phyloP scores from a whole-genome alignment of 2,329 filamentous ascomycete species.

The Claviceps pazoutovae region DNA sequence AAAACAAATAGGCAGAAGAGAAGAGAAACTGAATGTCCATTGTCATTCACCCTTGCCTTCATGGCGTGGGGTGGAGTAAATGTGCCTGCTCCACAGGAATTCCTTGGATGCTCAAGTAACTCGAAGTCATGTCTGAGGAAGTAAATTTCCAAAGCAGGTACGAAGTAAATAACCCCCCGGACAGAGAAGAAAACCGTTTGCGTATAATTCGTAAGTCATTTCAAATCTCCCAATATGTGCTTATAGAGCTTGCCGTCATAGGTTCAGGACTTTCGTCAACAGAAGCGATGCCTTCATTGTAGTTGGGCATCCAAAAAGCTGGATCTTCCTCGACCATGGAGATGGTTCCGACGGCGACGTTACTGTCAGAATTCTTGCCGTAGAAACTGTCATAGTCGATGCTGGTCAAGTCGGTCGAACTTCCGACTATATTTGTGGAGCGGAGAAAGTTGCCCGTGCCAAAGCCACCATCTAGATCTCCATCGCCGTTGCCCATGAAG shows the following conservation, averaged over 20 bases:
- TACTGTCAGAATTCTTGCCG: conserved; percentile 28
- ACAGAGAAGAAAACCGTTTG: background rate
- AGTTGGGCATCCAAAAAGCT: conserved; percentile 35
- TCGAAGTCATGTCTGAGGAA: background rate
- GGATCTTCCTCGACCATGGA: conserved; percentile 38
- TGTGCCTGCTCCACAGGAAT: background rate
- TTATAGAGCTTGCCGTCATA: conserved; percentile 17
- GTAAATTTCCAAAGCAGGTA: background rate
- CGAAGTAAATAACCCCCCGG: background rate
- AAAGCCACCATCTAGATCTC: conserved; percentile 33
- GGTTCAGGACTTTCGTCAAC: conserved; percentile 24
- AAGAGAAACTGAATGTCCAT: background rate
- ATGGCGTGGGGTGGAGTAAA: no score
- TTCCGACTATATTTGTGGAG: conserved; percentile 29
- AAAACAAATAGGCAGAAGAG: background rate
- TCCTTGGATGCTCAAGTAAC: background rate
- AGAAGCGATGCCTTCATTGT: conserved; percentile 23
- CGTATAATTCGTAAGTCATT: conserved; percentile 2
- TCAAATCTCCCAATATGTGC: conserved; percentile 24
- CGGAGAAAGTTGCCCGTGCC: conserved; percentile 33
- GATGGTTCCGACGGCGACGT: conserved; percentile 27
- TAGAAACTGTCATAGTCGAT: conserved; percentile 44
- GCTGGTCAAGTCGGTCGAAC: conserved; percentile 29
- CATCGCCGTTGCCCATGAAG: conserved; percentile 32
- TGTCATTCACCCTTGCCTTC: background rate